A percentile compares a stretch with the other conserved stretches of the same genome.
Evolutionary conservation across 305 asterid genomes (phyloP).

Genomic region (Fraxinus velutina): DNA sequence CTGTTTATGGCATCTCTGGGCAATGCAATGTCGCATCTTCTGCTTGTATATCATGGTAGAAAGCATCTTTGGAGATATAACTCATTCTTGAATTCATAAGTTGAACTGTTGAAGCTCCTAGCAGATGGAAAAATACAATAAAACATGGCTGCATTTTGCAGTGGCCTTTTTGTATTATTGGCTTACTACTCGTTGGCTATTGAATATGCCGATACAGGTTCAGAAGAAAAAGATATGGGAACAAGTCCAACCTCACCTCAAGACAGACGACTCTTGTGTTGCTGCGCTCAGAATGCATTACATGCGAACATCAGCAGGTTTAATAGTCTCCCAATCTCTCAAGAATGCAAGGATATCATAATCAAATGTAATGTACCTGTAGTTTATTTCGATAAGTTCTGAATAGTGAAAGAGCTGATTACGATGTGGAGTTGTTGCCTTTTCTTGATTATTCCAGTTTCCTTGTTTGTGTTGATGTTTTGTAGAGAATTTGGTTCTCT

Average conservation of each 20-base stretch:
- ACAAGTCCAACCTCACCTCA: slow-evolving; percentile 72
- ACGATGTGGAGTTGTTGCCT: background rate
- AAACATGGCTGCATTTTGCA: background rate
- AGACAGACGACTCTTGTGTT: slow-evolving; percentile 53
- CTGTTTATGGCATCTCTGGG: background rate
- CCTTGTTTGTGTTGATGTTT: background rate
- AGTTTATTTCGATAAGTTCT: background rate
- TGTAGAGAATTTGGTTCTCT: background rate
- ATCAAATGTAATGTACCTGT: slow-evolving; percentile 1
- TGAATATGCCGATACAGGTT: slow-evolving; percentile 46
- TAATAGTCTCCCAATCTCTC: slow-evolving; percentile 49
- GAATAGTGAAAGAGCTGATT: background rate
- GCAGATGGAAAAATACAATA: background rate
- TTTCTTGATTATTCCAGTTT: background rate
- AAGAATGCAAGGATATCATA: slow-evolving; percentile 74
- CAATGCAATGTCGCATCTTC: background rate
- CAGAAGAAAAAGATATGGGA: slow-evolving; percentile 98
- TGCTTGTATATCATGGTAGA: background rate
- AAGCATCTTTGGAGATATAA: background rate
- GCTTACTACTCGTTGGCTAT: background rate
- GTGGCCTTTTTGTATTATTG: background rate
- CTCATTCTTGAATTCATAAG: background rate
- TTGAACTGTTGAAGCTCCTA: background rate
- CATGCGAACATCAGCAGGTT: slow-evolving; percentile 72
- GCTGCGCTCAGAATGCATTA: slow-evolving; percentile 50